Percentiles rank a stretch among this genome's conserved stretches.
Conservation (phyloP, 352 stramenopile genomes). For the Halophytophthora polymorphica region DNA sequence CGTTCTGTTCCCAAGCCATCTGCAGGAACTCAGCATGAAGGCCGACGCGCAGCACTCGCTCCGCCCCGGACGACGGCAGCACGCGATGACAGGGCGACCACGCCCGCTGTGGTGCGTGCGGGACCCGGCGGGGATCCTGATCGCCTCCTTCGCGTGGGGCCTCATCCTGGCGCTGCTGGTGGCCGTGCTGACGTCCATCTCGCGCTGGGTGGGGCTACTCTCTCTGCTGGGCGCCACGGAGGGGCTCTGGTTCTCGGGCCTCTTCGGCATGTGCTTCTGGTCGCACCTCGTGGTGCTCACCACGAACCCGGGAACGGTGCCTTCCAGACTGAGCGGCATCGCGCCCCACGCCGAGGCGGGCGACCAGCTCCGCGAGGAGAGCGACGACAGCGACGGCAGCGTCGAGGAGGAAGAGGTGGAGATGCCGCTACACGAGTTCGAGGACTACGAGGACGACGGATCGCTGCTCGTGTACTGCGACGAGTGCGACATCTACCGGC, state of each 20-base stretch:
- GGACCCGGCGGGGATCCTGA: constrained; percentile 60
- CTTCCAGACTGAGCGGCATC: constrained; percentile 30
- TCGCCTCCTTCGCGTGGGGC: constrained; percentile 58
- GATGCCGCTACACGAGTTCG: constrained; percentile 63
- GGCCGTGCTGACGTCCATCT: constrained; percentile 48
- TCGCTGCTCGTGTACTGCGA: constrained; percentile 80
- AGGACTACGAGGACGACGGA: constrained; percentile 69
- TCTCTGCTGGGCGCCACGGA: constrained; percentile 46
- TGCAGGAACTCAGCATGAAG: too few species aligned
- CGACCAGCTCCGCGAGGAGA: constrained; percentile 3
- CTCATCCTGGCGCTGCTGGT: constrained; percentile 43
- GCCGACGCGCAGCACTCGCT: too few species aligned
- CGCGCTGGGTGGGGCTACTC: constrained; percentile 51
- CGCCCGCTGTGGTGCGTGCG: constrained; percentile 48
- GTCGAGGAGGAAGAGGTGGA: constrained; percentile 55
- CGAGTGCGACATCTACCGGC: constrained; percentile 72
- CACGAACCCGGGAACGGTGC: constrained; percentile 73
- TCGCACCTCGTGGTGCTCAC: constrained; percentile 70
- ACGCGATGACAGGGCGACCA: too few species aligned
- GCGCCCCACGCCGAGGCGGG: constrained; percentile 1
- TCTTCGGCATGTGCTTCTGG: constrained; percentile 76
- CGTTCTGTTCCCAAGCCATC: too few species aligned
- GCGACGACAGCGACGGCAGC: constrained; percentile 11
- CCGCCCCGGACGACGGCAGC: too few species aligned
- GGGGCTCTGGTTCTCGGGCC: constrained; percentile 39